Evolutionary conservation across 208 protist genomes (phyloP), one percentile per base, ranked within the genome.

Genomic region (Baffinella frigidus): DNA sequence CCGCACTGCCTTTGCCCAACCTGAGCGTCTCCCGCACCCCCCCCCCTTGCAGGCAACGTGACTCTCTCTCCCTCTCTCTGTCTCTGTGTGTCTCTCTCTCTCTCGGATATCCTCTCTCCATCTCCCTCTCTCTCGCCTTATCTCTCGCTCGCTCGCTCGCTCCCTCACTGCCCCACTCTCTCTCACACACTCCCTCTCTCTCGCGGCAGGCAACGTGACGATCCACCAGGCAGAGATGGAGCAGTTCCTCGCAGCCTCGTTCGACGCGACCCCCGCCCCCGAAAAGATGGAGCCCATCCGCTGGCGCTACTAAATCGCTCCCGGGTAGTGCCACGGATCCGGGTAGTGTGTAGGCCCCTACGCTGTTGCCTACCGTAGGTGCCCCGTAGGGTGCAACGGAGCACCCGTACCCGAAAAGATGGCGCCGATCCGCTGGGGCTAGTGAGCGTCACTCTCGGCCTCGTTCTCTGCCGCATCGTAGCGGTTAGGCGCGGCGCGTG

Each of bases 211-310:
- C 44, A 87, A 87, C 77, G 50, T 30, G 39, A 87, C 77, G 27
- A 87, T 87, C 36, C 39, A 61, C 5, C 77, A 68, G 44, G 77
- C 77, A 27, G 77, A 87, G 77, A 87, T 87, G 33, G 77, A 87
- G 77, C 77, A 87, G 77, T 87, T 87, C 77, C 24, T 87, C 27
- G 20, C 45, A 7, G 77, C 77, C 0, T 30, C 77, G 39, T 87
- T 87, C 39, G 50, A 87, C 44, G 14, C 61, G 11, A 41, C 14
- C 33, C 77, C 77, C 5, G 27, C 77, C n/a, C 77, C 77, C n/a
- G 77, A 87, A 10, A 30, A 43, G 20, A 87, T 87, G 77, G 33
- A n/a, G n/a, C n/a, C n/a, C n/a, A n/a, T n/a, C n/a, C n/a, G n/a
- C n/a, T n/a, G n/a, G n/a, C n/a, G n/a, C n/a, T n/a, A n/a, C n/a